Evolutionary conservation across 1,284 basidiomycete genomes (phyloP).

Genomic region (Puccinia horiana): DNA sequence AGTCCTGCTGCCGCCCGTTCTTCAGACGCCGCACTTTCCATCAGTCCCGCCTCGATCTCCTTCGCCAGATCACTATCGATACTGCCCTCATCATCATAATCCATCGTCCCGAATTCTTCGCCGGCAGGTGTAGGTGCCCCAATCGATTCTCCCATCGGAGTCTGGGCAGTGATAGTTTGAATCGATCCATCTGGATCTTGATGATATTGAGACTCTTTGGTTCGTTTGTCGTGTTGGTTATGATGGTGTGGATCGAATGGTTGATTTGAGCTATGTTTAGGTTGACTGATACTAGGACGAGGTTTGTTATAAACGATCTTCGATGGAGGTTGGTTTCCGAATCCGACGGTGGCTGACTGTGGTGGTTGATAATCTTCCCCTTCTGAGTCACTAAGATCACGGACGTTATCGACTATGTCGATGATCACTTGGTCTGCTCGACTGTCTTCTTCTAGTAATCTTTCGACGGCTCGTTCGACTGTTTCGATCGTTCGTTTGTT

Average conservation of each 20-base stretch:
- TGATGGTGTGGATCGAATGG: not conserved
- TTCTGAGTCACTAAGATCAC: conserved; percentile 58
- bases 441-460: conserved; percentile 81
- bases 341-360: conserved; percentile 23
- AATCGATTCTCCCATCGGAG: conserved; percentile 47
- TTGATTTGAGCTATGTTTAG: conserved; percentile 11
- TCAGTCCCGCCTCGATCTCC: conserved; percentile 55
- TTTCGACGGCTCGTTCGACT: conserved; percentile 93
- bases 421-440: conserved; percentile 70
- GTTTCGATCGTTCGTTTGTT: conserved; percentile 91
- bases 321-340: conserved; percentile 48
- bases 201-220: conserved; percentile 69
- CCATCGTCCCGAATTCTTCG: conserved; percentile 52
- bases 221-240: conserved; percentile 67
- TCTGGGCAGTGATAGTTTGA: conserved; percentile 55
- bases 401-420: conserved; percentile 65
- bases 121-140: conserved; percentile 47
- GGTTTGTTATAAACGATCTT: conserved; percentile 48
- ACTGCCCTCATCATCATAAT: conserved; percentile 66
- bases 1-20: conserved; percentile 47
- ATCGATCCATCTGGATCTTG: conserved; percentile 16
- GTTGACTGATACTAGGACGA: conserved; percentile 38
- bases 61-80: conserved; percentile 56
- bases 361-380: conserved; percentile 45
- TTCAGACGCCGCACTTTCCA: conserved; percentile 49